Base-by-base conservation (phyloP, 306 rosid genomes). In the Casuarina cunninghamiana region DNA sequence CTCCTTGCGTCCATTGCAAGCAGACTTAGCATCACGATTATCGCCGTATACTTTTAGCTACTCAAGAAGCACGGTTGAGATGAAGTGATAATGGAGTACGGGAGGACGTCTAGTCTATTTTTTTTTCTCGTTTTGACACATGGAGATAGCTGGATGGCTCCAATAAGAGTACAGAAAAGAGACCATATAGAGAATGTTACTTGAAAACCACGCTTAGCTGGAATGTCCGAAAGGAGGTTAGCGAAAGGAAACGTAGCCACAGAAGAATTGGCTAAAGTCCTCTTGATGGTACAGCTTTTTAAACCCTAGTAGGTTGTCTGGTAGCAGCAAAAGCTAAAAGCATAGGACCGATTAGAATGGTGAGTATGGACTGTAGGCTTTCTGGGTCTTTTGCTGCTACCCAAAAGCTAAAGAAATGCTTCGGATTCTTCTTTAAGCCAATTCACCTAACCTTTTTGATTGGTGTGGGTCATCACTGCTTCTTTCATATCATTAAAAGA, bases 371-470 rank as follows among this genome's bases (percentile, higher is more conserved):
- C 58, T 17, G 49, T 79, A 80, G 81, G 75, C 84, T 71, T 72
- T 50, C 81, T 76, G 83, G 83, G 78, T 80, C 84, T 76, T 71
- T 67, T 83, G 86, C 76, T 82, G 88, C 82, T 65, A 53, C 87
- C 55, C 81, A 68, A 83, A 80, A 79, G 86, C 83, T 70, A 74
- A 48, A 35, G 74, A 78, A 80, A 9, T 76, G 97, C 94, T 83
- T 89, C 80, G 90, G 97, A 89, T 91, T 86, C 91, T 89, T 84
- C 72, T 51, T 70, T 71, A 82, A 81, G 83, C 75, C 69, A 79
- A 74, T 17, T 69, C 55, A 17, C 80, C 66, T 68, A 32, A 61
- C 78, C 77, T 80, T 78, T 81, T 42, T 5, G 17, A 10, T 71
- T 71, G 75, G 53, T 58, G 91, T 83, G 87, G 92, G 85, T 65